phyloP scores from a whole-genome alignment of 1,284 basidiomycete species.

The Polyporus tsugae region DNA sequence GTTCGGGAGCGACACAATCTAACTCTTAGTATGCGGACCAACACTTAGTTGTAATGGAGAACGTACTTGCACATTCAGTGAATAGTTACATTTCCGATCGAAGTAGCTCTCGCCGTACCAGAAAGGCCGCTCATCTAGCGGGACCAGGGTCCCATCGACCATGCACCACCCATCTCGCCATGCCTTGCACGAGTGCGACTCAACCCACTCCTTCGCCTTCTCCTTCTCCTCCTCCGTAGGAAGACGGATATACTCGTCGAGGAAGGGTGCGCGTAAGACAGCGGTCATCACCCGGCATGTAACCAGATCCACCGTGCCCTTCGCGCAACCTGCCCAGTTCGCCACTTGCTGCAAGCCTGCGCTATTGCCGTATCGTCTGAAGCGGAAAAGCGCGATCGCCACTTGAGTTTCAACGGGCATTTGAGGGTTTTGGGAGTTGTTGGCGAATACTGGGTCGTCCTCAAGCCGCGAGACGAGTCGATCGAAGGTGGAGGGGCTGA shows the following conservation, averaged over 20 bases:
- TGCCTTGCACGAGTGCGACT: neutral
- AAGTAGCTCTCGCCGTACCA: constrained; percentile 48
- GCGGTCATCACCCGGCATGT: neutral
- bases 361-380: neutral
- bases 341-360: neutral
- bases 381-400: neutral
- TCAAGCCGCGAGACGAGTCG: neutral
- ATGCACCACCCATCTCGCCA: neutral
- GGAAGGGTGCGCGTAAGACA: neutral
- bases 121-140: neutral
- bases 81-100: constrained; percentile 48
- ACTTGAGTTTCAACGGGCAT: neutral
- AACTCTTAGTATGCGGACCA: neutral
- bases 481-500: neutral
- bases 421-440: neutral
- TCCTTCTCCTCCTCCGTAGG: neutral
- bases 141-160: neutral
- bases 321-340: neutral
- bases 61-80: constrained; percentile 16
- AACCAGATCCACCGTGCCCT: neutral
- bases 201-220: neutral
- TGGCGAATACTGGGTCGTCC: neutral
- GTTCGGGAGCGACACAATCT: neutral
- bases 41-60: neutral
- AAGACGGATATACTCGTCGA: neutral